phyloP scores from a whole-genome alignment of 2,329 filamentous ascomycete species.

The Venturia carpophila region DNA sequence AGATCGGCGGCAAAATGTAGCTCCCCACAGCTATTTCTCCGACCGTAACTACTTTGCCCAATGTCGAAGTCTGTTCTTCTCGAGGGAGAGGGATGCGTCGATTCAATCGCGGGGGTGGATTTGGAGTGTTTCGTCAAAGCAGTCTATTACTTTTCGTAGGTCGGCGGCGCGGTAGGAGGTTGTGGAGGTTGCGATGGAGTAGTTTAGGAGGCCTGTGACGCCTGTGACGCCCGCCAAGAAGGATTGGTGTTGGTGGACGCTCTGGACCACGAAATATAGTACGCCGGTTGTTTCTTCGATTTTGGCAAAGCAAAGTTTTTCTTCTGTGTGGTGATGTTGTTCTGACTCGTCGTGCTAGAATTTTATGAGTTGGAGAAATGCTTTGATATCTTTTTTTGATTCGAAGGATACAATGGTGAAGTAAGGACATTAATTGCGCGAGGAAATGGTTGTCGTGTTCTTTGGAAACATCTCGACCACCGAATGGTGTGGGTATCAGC shows the following conservation, averaged over 20 bases:
- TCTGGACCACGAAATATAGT: slow-evolving; percentile 26
- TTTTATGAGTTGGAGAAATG: slow-evolving; percentile 29
- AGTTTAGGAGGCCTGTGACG: slow-evolving; percentile 25
- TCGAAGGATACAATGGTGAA: slow-evolving; percentile 32
- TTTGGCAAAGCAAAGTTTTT: slow-evolving; percentile 27
- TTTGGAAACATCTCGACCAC: slow-evolving; percentile 6
- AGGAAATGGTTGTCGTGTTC: slow-evolving; percentile 12
- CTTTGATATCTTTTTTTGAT: slow-evolving; percentile 23
- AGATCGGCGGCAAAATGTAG: too few species aligned
- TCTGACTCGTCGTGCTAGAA: slow-evolving; percentile 28
- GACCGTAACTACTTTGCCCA: too few species aligned
- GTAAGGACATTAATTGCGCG: slow-evolving; percentile 17
- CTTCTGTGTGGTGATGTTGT: slow-evolving; percentile 30
- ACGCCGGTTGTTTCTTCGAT: slow-evolving; percentile 23
- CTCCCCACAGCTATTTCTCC: too few species aligned
- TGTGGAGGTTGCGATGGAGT: slow-evolving; percentile 20
- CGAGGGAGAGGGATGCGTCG: slow-evolving; percentile 21
- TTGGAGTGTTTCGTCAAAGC: slow-evolving; percentile 22
- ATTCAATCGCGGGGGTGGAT: slow-evolving; percentile 25
- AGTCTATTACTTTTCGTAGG: slow-evolving; percentile 21
- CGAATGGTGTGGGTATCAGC: slow-evolving; percentile 16
- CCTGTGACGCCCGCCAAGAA: slow-evolving; percentile 27
- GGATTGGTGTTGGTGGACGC: slow-evolving; percentile 29
- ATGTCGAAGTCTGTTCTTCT: too few species aligned
- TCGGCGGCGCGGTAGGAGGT: slow-evolving; percentile 20